Base-by-base conservation (phyloP, 768 basidiomycete species). In the Coprinopsis cinerea region DNA sequence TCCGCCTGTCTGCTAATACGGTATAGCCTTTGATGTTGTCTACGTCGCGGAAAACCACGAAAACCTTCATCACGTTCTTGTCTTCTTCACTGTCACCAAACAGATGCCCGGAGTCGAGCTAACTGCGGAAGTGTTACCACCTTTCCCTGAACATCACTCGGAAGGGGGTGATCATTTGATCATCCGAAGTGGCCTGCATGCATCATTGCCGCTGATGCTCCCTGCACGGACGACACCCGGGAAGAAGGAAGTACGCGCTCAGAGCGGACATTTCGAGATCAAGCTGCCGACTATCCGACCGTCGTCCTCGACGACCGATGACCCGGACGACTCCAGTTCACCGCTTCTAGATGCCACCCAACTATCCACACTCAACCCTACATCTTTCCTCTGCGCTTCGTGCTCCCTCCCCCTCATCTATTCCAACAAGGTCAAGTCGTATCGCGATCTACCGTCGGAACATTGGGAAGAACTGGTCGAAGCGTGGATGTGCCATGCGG, bases 391-490 rank as follows among this genome's bases (percentile, higher is more conserved):
- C 13, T 95, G 92, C 59, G 71, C 84, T 2, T 85, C 83, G 1
- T 95, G 92, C 61, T 85, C 87, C 2, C 70, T 90, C 9, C 83
- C 86, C 10, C 67, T 95, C 27, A 76, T 94, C 32, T 75, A 84
- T 30, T 67, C 75, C 0, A 65, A 78, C 4, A 69, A 66, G 35
- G 62, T 80, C 17, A 53, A 52, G 22, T 69, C 66, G 39, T 98
- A 88, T 64, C 79, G 83, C 32, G 93, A 96, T 61, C 71, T 98
- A 11, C 95, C 95, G 2, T 93, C 90, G 3, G 94, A 97, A 61
- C 87, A 98, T 59, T 98, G 95, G 95, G 86, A 92, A 54, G 95
- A 98, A 64, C 82, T 98, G 14, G 81, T 98, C 17, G 95, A 97
- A 54, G 87, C 93, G 5, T 98, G 95, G 95, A 92, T 98, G 88